Conservation (phyloP, 108 stramenopile genomes). For the Parmales sp. region DNA sequence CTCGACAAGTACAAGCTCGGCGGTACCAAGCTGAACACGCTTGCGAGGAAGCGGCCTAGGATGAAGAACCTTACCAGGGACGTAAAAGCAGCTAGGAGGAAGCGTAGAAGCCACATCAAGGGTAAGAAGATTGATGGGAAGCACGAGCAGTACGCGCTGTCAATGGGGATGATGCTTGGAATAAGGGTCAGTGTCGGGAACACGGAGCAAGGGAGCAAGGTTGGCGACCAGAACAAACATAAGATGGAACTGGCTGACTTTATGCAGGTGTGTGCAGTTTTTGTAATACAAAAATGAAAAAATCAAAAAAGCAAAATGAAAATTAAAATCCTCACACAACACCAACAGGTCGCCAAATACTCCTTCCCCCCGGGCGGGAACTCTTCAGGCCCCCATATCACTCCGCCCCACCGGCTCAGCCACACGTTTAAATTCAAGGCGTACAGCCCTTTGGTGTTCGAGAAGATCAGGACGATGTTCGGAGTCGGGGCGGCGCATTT, state of each 20-base stretch:
- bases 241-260: too few relatives aligned
- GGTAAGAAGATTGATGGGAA: conserved; percentile 84
- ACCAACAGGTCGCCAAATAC: conserved; percentile 79
- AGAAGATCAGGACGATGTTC: conserved; percentile 73
- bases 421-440: conserved; percentile 99
- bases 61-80: conserved; percentile 3
- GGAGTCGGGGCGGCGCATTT: conserved; percentile 87
- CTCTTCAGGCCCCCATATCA: conserved; percentile 28
- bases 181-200: conserved; percentile 72
- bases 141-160: conserved; percentile 87
- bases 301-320: too few relatives aligned
- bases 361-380: conserved; percentile 68
- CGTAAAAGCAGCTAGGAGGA: background rate
- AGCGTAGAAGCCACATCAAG: conserved; percentile 39
- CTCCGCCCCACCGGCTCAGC: conserved; percentile 83
- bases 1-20: background rate
- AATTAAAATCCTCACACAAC: too few relatives aligned
- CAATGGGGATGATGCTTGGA: conserved; percentile 95
- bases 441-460: conserved; percentile 81
- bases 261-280: too few relatives aligned
- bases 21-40: background rate
- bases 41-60: background rate
- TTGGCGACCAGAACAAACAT: too few relatives aligned
- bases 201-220: conserved; percentile 55
- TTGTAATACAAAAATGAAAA: too few relatives aligned